A percentile compares a stretch with the other conserved stretches of the same genome.
Evolutionary conservation across 345 rosid genomes (phyloP).

Genomic region (Eucalyptus rudis): DNA sequence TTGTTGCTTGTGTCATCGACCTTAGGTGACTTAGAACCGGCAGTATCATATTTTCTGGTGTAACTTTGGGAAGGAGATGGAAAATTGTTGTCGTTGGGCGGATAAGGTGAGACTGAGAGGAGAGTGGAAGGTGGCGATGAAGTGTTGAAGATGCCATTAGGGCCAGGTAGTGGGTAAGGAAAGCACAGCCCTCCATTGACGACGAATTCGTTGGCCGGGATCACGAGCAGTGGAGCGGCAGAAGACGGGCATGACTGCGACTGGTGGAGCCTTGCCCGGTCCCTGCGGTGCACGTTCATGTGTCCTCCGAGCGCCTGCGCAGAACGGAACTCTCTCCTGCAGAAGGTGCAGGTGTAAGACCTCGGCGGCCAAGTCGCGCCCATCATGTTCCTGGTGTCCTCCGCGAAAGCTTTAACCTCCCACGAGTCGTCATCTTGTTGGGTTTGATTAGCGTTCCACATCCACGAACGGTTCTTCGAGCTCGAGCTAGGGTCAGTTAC

Average conservation of each 20-base stretch:
- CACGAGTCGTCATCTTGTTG: conserved; percentile 71
- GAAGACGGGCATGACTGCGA: conserved; percentile 5
- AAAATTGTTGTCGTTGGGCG: neutral
- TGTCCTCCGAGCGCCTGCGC: conserved; percentile 99
- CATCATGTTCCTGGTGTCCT: conserved; percentile 58
- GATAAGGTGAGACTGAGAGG: conserved; percentile 27
- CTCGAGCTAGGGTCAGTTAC: neutral
- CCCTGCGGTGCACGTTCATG: conserved; percentile 98
- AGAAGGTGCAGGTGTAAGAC: conserved; percentile 88
- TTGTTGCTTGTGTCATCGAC: neutral
- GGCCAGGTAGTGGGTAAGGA: conserved; percentile 63
- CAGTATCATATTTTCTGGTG: neutral
- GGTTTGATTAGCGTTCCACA: conserved; percentile 1
- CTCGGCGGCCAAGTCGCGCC: conserved; percentile 98
- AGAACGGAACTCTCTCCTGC: conserved; percentile 87
- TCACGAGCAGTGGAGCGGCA: conserved; percentile 10
- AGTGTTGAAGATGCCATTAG: conserved; percentile 13
- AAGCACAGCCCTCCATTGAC: conserved; percentile 40
- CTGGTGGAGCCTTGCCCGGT: conserved; percentile 74
- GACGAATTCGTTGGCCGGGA: conserved; percentile 26
- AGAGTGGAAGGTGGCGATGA: conserved; percentile 23
- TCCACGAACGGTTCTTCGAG: neutral
- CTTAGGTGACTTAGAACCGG: neutral
- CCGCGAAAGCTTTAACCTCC: conserved; percentile 90
- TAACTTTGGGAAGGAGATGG: neutral